Evolutionary conservation across 148 eudicot species (phyloP), one percentile per base, ranked within the genome.

Genomic region (Rhododendron griersonianum): DNA sequence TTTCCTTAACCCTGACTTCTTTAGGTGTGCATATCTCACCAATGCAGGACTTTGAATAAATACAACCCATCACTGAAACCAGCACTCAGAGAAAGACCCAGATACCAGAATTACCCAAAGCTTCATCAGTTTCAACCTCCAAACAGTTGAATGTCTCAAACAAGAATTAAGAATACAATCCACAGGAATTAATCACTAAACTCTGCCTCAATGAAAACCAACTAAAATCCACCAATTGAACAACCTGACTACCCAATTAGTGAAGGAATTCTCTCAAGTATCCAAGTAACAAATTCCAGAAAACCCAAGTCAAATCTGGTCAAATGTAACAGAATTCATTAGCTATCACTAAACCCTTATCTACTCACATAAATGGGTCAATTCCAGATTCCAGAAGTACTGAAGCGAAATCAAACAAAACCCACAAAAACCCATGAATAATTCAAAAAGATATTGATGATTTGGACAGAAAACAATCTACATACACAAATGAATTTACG

Each of bases 1-100:
- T 91, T 81, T 89, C 91, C 81, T 93, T 91, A 80, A 90, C 85
- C 30, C 87, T 86, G 76, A 83, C 85, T 73, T 93, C 94, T 89
- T 88, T 93, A 11, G 98, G 96, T 71, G 92, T 88, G 85, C 98
- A 98, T 67, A 90, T 87, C 85, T 95, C 95, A 47, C 99, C 98
- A 87, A 98, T 95, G 86, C 99, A 98, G 39, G 92, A 84, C 88
- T 89, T 95, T 41, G 99, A 98, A 91, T 95, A 94, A 87, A 93
- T 96, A 91, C 99, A 98, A 87, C 99, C 98, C 99, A 98, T 98
- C 86, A 94, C 91, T 85, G 86, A 86, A 80, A 88, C 87, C 81
- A 88, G 80, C 65, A 81, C 86, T 57, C 41, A 65, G 73, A 85
- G 21, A 67, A 78, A 85, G 88, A 63, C 89, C 89, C 93, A 88